Conservation (phyloP, 805 yeast species). For the Yueomyces sinensis region DNA sequence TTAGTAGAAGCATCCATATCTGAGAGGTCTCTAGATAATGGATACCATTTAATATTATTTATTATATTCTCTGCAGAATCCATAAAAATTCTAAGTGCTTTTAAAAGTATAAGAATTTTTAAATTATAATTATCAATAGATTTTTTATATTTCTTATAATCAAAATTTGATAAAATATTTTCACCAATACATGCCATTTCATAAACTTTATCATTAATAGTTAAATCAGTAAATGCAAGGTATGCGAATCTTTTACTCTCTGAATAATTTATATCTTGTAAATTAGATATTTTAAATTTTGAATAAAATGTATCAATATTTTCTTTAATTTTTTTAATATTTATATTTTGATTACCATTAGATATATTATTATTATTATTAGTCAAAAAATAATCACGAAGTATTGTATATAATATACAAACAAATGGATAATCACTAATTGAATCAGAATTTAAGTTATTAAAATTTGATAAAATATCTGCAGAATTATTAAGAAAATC, state of each 20-base stretch:
- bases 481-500: neutral
- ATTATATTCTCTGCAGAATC: too few species aligned
- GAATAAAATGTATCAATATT: neutral
- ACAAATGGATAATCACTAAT: neutral
- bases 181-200: slow-evolving; percentile 1
- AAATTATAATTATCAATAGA: slow-evolving; percentile 5
- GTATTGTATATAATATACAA: neutral
- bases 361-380: neutral
- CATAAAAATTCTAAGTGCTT: slow-evolving; percentile 2
- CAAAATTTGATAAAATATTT: slow-evolving; percentile 10
- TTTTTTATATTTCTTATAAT: neutral
- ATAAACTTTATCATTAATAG: neutral
- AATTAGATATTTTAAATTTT: neutral
- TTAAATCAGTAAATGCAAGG: slow-evolving; percentile 19
- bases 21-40: slow-evolving; percentile 63
- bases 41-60: slow-evolving; percentile 19
- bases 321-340: neutral
- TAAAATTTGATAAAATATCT: neutral
- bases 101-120: slow-evolving; percentile 2
- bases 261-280: slow-evolving; percentile 32
- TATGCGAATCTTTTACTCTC: slow-evolving; percentile 37
- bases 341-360: neutral
- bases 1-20: slow-evolving; percentile 79
- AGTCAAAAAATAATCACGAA: too few species aligned
- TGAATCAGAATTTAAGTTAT: neutral